phyloP scores from a whole-genome alignment of 352 stramenopile genomes.

The Globisporangium abappressorium region DNA sequence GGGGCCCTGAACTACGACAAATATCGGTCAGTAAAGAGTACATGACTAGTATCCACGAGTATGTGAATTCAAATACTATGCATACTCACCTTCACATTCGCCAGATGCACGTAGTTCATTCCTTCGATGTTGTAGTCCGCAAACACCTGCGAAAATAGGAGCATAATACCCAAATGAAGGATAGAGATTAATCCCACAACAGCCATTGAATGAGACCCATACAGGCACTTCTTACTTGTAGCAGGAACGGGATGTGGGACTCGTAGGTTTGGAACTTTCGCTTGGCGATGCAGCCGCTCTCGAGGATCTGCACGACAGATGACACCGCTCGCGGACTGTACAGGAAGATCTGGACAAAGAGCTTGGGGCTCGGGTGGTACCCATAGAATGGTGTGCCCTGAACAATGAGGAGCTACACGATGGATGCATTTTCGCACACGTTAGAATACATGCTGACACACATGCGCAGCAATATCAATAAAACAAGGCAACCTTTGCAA shows the following conservation, averaged over 20 bases:
- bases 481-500: conserved; percentile 56
- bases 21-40: background rate
- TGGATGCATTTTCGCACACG: background rate
- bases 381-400: conserved; percentile 89
- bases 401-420: conserved; percentile 75
- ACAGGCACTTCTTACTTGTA: conserved; percentile 26
- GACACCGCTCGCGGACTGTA: conserved; percentile 73
- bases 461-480: background rate
- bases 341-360: conserved; percentile 89
- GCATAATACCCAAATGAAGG: background rate
- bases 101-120: conserved; percentile 83
- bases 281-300: conserved; percentile 73
- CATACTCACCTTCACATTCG: conserved; percentile 59
- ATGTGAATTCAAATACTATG: background rate
- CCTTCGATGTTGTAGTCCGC: conserved; percentile 92
- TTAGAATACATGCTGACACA: background rate
- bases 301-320: conserved; percentile 77
- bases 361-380: conserved; percentile 64
- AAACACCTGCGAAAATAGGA: conserved; percentile 55
- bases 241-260: conserved; percentile 84
- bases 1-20: conserved; percentile 60
- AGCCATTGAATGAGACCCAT: background rate
- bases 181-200: no score
- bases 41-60: background rate
- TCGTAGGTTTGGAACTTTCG: conserved; percentile 86